Base-by-base conservation (phyloP, 306 rosid genomes). In the Canavalia ensiformis region DNA sequence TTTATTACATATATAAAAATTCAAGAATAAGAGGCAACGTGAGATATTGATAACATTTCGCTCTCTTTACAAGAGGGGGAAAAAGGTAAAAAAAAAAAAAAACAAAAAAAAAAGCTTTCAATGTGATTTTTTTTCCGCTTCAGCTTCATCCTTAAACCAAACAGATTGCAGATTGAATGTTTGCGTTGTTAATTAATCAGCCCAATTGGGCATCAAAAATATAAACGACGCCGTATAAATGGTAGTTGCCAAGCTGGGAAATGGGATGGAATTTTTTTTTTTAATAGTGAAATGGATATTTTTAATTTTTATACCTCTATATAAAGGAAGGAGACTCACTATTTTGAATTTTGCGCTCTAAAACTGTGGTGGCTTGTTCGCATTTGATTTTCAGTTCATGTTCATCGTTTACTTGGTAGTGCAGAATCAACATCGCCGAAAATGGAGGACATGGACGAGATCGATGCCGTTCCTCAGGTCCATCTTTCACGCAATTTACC, bases 361-460 rank as follows among this genome's bases (percentile, higher is more conserved):
- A 72, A 81, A 55, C 25, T 57, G 1, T 18, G 66, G 51, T 41
- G 5, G 34, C 37, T 62, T 13, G 5, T 44, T 67, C 12, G 60
- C 52, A 57, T 68, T 67, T 31, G 54, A n/a, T 3, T 75, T 79
- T 68, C 77, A n/a, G 33, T 64, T 55, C 67, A 55, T 46, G 35
- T 11, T 66, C 58, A 7, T 31, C 42, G 68, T 41, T 59, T 25
- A 18, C 33, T 41, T 2, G 44, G 50, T 10, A 47, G 42, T 67
- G 37, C 64, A 65, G 74, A 75, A 70, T 9, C 77, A 31, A 71
- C 69, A 76, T 80, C 70, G 44, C 86, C 35, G 68, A 72, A 64
- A 80, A 94, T 92, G 99, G 97, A 92, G 87, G 97, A 90, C 79
- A 87, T 89, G 87, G 97, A 90, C 74, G 99, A 91, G 85, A 85